These are phyloP conservation scores for Agroathelia rolfsii DNA, from an alignment of 1,284 basidiomycete genomes.

Conservation along the genomic window DNA sequence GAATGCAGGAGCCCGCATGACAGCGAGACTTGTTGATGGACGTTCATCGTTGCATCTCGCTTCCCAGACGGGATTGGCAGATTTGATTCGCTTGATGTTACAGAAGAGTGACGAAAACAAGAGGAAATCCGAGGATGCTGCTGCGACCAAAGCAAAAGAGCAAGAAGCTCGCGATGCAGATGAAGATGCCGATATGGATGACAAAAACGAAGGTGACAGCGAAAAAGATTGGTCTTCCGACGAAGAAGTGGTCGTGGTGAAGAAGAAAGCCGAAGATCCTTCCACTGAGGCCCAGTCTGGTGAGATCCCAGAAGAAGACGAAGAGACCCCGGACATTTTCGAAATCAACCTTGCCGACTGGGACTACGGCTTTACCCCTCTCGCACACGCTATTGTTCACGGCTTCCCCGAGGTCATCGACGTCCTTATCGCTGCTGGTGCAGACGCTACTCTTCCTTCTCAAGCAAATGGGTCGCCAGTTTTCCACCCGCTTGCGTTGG, in stretches of 20 bases:
- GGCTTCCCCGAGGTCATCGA: conserved; percentile 35
- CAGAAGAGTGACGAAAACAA: conserved; percentile 31
- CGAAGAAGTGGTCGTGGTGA: conserved; percentile 19
- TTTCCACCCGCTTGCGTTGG: conserved; percentile 38
- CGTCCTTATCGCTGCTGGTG: conserved; percentile 35
- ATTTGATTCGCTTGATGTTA: conserved; percentile 37
- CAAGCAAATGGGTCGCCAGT: conserved; percentile 15
- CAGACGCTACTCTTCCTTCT: conserved; percentile 22
- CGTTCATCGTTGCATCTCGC: conserved; percentile 45
- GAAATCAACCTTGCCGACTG: conserved; percentile 44
- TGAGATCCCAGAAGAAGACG: conserved; percentile 36
- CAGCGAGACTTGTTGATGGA: conserved; percentile 43
- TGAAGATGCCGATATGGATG: conserved; percentile 16
- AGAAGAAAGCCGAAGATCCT: conserved; percentile 12
- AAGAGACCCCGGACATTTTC: conserved; percentile 40
- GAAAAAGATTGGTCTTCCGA: conserved; percentile 22
- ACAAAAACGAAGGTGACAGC: conserved; percentile 22
- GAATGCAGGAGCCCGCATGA: conserved; percentile 44
- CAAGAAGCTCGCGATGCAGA: conserved; percentile 19
- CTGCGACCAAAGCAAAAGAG: conserved; percentile 20
- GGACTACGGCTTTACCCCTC: conserved; percentile 43
- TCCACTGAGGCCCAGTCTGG: conserved; percentile 16
- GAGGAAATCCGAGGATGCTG: conserved; percentile 27
- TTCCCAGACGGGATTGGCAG: conserved; percentile 32
- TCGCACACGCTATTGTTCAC: conserved; percentile 41